These are phyloP conservation scores for Epichloe sp. DNA, from an alignment of 2,329 filamentous ascomycete genomes.

Conservation along the genomic window DNA sequence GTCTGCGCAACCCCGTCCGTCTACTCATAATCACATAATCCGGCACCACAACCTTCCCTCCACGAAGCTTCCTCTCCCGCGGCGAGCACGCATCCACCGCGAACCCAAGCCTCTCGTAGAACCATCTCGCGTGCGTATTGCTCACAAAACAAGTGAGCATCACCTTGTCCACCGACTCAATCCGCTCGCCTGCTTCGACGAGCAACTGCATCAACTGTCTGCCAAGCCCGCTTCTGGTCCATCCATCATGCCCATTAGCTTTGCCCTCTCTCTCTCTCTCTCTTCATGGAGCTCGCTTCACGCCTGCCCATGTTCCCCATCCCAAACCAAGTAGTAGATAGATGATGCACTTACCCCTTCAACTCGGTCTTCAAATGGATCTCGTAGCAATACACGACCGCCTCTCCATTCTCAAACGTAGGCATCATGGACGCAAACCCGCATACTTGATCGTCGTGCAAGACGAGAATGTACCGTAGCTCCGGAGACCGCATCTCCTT, in stretches of 20 bases:
- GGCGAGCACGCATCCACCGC: constrained; percentile 42
- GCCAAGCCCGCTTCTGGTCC: constrained; percentile 47
- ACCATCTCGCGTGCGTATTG: constrained; percentile 42
- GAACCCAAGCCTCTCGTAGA: constrained; percentile 51
- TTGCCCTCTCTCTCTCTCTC: no score
- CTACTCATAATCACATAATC: constrained; percentile 52
- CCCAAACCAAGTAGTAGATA: no score
- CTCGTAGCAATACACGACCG: constrained; percentile 68
- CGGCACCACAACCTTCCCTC: constrained; percentile 37
- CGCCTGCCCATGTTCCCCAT: no score
- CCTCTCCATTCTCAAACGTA: constrained; percentile 50
- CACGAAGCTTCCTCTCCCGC: constrained; percentile 35
- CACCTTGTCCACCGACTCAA: constrained; percentile 45
- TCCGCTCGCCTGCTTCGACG: constrained; percentile 36
- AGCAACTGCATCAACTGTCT: constrained; percentile 44
- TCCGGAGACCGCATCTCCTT: constrained; percentile 55
- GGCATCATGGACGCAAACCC: constrained; percentile 59
- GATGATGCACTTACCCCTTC: constrained; percentile 31
- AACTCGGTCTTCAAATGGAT: constrained; percentile 50
- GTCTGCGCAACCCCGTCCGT: constrained; percentile 11
- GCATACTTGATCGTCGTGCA: constrained; percentile 20
- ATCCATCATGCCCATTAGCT: background rate
- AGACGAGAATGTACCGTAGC: constrained; percentile 56
- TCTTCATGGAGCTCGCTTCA: no score
- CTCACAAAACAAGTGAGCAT: constrained; percentile 63